Evolutionary conservation across 768 basidiomycete genomes (phyloP), one percentile per base, ranked within the genome.

Genomic region (Symmetrospora coprosmae): DNA sequence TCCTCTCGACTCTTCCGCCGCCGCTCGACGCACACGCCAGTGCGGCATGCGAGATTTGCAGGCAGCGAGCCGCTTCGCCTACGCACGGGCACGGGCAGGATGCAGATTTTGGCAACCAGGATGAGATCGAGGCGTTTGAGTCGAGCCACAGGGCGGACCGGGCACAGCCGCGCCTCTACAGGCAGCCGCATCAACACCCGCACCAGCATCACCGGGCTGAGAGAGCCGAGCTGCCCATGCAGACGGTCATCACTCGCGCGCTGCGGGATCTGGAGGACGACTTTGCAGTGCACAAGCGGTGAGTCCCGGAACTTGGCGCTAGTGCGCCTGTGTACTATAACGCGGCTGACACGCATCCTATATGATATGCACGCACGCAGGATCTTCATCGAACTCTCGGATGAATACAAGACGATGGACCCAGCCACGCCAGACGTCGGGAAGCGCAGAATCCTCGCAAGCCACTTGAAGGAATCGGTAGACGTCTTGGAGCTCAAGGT

Each of bases 261-360:
- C 74, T 96, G 30, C 72, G 84, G 62, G 88, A 92, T 72, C 76
- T 99, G 7, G 92, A 97, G 70, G 89, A 89, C 63, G 92, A 99
- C 70, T 97, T 96, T 69, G 81, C 80, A 34, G 87, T 89, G 73
- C 92, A 91, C 72, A 94, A 88, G 74, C 82, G 84, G 94, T 96
- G 65, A 28, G 82, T 75, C 23, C 19, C 6, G 31, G 4, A 34
- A 17, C 50, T 33, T 6, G 11, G 19, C 33, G 37, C 14, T 31
- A 27, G 2, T 17, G 7, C 28, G 27, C 8, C 17, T 4, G 21
- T 8, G 9, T 2, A 17, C 31, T 16, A 1, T 17, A 21, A 17
- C 2, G 4, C 28, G 31, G 19, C 38, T 35, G 5, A 21, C 43
- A 4, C 17, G 25, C n/a, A n/a, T n/a, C n/a, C n/a, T n/a, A n/a